Evolutionary conservation across 495 filamentous ascomycete genomes (phyloP).

Genomic region (Hyaloscypha hepaticicola): DNA sequence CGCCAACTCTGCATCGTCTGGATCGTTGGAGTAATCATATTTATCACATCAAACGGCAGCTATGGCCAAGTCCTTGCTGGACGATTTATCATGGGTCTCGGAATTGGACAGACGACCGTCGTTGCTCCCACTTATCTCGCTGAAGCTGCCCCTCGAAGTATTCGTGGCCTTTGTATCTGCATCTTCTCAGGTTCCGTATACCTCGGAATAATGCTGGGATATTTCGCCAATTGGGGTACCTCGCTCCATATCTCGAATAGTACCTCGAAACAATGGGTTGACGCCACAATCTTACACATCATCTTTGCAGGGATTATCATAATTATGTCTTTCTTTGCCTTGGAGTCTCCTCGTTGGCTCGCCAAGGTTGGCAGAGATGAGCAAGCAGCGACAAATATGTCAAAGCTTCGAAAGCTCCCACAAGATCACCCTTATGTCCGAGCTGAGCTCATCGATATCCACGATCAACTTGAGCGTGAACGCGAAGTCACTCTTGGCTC

Average conservation of each 20-base stretch:
- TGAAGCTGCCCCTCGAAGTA: slow-evolving; percentile 60
- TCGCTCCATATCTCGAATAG: slow-evolving; percentile 23
- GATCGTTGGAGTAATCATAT: slow-evolving; percentile 67
- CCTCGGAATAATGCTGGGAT: slow-evolving; percentile 60
- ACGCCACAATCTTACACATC: slow-evolving; percentile 69
- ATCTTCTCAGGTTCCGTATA: slow-evolving; percentile 66
- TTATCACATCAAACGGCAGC: slow-evolving; percentile 60
- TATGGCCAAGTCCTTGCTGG: slow-evolving; percentile 66
- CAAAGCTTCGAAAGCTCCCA: slow-evolving; percentile 49
- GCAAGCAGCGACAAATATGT: slow-evolving; percentile 45
- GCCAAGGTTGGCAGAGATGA: slow-evolving; percentile 40
- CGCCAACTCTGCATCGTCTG: slow-evolving; percentile 63
- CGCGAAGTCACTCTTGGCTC: slow-evolving; percentile 57
- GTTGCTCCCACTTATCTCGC: slow-evolving; percentile 61
- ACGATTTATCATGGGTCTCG: slow-evolving; percentile 66
- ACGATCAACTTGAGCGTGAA: slow-evolving; percentile 47
- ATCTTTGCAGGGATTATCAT: slow-evolving; percentile 71
- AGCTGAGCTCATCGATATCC: slow-evolving; percentile 51
- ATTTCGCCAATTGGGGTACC: slow-evolving; percentile 39
- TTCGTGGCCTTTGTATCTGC: slow-evolving; percentile 68
- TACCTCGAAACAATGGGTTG: slow-evolving; percentile 35
- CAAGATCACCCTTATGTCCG: slow-evolving; percentile 48
- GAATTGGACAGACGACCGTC: slow-evolving; percentile 62
- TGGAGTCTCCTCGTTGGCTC: slow-evolving; percentile 57
- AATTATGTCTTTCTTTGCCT: slow-evolving; percentile 55